Evolutionary conservation across 768 basidiomycete species (phyloP), one percentile per base, ranked within the genome.

Genomic region (Sporobolomyces pararoseus): DNA sequence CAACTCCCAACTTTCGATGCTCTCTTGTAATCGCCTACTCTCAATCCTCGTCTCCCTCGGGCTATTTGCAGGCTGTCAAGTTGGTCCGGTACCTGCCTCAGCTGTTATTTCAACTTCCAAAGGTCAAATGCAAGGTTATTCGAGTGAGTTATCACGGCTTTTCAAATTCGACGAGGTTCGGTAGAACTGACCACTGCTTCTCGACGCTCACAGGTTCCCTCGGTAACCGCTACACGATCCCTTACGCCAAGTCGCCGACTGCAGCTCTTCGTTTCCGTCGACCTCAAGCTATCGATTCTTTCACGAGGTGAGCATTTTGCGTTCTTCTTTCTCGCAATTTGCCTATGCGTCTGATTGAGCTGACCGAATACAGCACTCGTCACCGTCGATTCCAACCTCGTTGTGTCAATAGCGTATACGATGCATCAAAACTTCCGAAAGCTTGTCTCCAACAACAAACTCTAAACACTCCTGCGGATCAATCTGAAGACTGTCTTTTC

Each of bases 401-500:
- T n/a, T n/a, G n/a, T n/a, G n/a, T n/a, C n/a, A n/a, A n/a, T n/a
- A 49, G 47, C 51, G 71, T 63, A 7, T 64, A 50, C 61, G 57
- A 72, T 34, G 73, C 31, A 3, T 49, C 53, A 1, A 25, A 37
- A 1, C 80, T 89, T 37, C 90, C 90, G 25, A 82, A 86, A 7
- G 83, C 85, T 12, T 94, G 91, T 78, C 87, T 89, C 14, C 91
- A 92, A 78, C 23, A 44, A 9, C 10, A 42, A 9, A 9, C 39
- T n/a, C 1, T 34, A 54, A 16, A 81, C 84, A 74, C 46, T 66
- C 7, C 84, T 80, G 79, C 83, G 78, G 42, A 50, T 13, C n/a
- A n/a, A n/a, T 63, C 82, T 1, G 91, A 93, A 78, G 89, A 93
- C 77, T 95, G 91, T 78, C 82, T 95, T 53, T 90, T 86, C 27